These are phyloP conservation scores for Penicillium freii DNA, from an alignment of 2,329 filamentous ascomycete species.

Conservation along the genomic window DNA sequence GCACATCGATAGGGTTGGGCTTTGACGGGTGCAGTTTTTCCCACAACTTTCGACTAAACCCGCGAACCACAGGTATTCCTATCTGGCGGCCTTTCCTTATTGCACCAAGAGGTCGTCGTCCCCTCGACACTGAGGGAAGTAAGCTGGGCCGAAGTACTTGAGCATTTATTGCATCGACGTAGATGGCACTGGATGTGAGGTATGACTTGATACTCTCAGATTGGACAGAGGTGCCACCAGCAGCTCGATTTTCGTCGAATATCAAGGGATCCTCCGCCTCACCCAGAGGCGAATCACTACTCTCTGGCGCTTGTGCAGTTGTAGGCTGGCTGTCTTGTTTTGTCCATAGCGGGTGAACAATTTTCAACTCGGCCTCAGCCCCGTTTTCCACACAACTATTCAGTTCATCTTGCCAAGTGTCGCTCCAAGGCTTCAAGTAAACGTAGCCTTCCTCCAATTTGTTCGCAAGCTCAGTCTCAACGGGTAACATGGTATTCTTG, in stretches of 20 bases:
- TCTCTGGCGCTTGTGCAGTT: slow-evolving; percentile 40
- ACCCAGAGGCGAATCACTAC: slow-evolving; percentile 23
- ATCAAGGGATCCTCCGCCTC: slow-evolving; percentile 11
- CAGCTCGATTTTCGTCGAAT: slow-evolving; percentile 42
- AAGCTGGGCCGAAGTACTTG: slow-evolving; percentile 84
- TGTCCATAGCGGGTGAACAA: slow-evolving; percentile 80
- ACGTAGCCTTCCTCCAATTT: slow-evolving; percentile 88
- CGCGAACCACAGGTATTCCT: slow-evolving; percentile 82
- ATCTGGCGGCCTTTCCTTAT: slow-evolving; percentile 81
- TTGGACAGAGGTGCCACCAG: slow-evolving; percentile 41
- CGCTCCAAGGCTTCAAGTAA: slow-evolving; percentile 81
- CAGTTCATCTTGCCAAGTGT: slow-evolving; percentile 90
- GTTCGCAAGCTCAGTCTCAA: slow-evolving; percentile 83
- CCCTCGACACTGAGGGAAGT: slow-evolving; percentile 80
- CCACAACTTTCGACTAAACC: slow-evolving; percentile 79
- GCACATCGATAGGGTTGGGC: slow-evolving; percentile 41
- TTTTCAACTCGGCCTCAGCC: slow-evolving; percentile 84
- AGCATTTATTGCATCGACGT: slow-evolving; percentile 72
- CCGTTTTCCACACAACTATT: slow-evolving; percentile 88
- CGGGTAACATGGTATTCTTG: slow-evolving; percentile 86
- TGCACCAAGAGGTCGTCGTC: slow-evolving; percentile 74
- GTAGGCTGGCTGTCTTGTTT: slow-evolving; percentile 43
- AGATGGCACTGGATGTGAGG: slow-evolving; percentile 78
- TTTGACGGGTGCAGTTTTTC: slow-evolving; percentile 64
- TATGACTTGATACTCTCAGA: slow-evolving; percentile 59